These are phyloP conservation scores for Podaxis rugospora DNA, from an alignment of 768 basidiomycete genomes.

Conservation along the genomic window DNA sequence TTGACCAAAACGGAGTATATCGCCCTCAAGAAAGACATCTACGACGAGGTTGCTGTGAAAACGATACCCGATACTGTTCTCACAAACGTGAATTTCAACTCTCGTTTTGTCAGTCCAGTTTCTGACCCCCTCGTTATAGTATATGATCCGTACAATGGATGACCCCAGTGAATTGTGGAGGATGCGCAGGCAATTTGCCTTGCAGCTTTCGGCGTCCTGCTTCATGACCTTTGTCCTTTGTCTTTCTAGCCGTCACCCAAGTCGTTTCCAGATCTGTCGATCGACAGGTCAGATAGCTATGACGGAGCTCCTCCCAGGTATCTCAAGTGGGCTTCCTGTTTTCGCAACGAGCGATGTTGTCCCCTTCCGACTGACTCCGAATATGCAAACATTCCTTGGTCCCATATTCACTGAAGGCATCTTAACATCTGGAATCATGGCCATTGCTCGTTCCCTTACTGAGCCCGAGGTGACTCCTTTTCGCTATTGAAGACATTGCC, in stretches of 20 bases:
- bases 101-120: constrained; percentile 3
- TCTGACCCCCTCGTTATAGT: constrained; percentile 44
- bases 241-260: constrained; percentile 77
- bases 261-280: constrained; percentile 86
- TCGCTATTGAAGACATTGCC: neutral
- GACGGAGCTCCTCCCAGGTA: constrained; percentile 83
- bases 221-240: constrained; percentile 92
- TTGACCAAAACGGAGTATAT: constrained; percentile 62
- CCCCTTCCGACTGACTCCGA: constrained; percentile 96
- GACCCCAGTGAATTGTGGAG: constrained; percentile 87
- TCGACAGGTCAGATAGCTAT: constrained; percentile 87
- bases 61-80: constrained; percentile 88
- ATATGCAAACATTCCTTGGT: constrained; percentile 91
- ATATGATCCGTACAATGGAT: constrained; percentile 85
- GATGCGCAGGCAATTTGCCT: constrained; percentile 95
- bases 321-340: constrained; percentile 44
- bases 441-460: constrained; percentile 85
- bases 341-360: constrained; percentile 83
- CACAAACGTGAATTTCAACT: constrained; percentile 53
- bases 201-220: constrained; percentile 81
- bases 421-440: constrained; percentile 81
- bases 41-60: constrained; percentile 85
- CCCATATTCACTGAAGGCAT: constrained; percentile 88
- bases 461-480: constrained; percentile 73
- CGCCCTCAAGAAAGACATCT: constrained; percentile 74